phyloP scores from a whole-genome alignment of 2,329 filamentous ascomycete species.

The Penicillium griseofulvum region DNA sequence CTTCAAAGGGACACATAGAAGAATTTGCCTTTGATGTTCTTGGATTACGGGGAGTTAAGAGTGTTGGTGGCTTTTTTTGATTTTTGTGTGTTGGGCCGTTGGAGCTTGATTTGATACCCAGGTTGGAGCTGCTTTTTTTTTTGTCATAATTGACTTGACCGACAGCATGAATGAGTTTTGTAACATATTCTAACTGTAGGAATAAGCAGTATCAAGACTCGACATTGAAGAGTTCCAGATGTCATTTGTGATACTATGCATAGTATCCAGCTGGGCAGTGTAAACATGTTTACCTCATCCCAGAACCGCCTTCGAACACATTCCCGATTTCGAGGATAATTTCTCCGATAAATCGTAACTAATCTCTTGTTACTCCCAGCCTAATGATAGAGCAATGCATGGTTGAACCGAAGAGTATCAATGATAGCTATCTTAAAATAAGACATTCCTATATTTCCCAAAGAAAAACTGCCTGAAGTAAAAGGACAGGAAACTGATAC shows the following conservation, averaged over 20 bases:
- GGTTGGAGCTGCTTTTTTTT: constrained; percentile 1
- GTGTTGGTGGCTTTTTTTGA: not conserved
- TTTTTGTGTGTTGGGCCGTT: not conserved
- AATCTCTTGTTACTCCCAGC: no score
- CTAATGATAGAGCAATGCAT: not conserved
- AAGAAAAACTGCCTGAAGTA: not conserved
- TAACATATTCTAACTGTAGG: not conserved
- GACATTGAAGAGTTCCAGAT: not conserved
- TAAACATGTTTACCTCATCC: no score
- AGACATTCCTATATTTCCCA: not conserved
- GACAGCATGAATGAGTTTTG: not conserved
- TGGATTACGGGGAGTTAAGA: constrained; percentile 4
- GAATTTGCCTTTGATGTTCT: not conserved
- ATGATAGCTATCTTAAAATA: not conserved
- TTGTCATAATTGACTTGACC: constrained; percentile 2
- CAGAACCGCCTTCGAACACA: no score
- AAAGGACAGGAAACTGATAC: not conserved
- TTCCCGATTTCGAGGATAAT: not conserved
- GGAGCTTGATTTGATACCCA: constrained; percentile 18
- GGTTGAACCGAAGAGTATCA: not conserved
- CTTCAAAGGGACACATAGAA: constrained; percentile 16
- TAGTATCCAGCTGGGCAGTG: no score
- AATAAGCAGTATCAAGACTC: no score
- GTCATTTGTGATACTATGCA: not conserved
- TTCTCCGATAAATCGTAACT: not conserved